Evolutionary conservation across 306 rosid genomes (phyloP), one percentile per base, ranked within the genome.

Genomic region (Crataegus laevigata): DNA sequence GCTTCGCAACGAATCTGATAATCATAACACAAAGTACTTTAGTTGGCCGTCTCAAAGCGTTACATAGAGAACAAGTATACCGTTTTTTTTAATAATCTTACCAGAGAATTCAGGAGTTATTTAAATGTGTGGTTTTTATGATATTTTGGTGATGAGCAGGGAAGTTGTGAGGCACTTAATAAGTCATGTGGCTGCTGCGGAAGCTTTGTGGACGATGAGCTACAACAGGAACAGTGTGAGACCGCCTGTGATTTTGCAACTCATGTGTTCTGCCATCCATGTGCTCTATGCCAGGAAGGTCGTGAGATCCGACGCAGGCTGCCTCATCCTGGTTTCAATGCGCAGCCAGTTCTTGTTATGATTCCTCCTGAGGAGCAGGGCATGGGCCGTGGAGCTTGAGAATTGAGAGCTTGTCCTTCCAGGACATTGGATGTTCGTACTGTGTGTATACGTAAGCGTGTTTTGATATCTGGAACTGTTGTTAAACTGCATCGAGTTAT

Each of bases 261-360:
- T 64, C 99, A 96, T 66, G 73, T 92, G 74, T 96, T 88, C 72
- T 96, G 96, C 82, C 99, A 96, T 86, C 55, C 42, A 2, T 92
- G 98, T 50, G 92, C 99, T 61, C 96, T 96, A 36, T 96, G 99
- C 77, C 98, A 96, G 84, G 99, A 96, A 80, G 98, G 93, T 10
- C 99, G 99, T 25, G 97, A 96, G 88, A 85, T 96, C 81, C 99
- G 98, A 28, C 96, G 97, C 15, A 87, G 90, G 83, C 57, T 87
- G 69, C 96, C 91, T 71, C 99, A 96, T 82, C 98, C 99, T 0
- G 99, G 96, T 21, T 87, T 91, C 77, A 92, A 88, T 83, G 90
- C 90, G 30, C 98, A 86, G 65, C 88, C 89, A 2, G 86, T 90
- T 77, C 76, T 91, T 78, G 91, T 85, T 77, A 96, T 90, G 97